A percentile compares a stretch with the other conserved stretches of the same genome.
Evolutionary conservation across 2,329 filamentous ascomycete genomes (phyloP).

Genomic region (Colletotrichum tropicicola): DNA sequence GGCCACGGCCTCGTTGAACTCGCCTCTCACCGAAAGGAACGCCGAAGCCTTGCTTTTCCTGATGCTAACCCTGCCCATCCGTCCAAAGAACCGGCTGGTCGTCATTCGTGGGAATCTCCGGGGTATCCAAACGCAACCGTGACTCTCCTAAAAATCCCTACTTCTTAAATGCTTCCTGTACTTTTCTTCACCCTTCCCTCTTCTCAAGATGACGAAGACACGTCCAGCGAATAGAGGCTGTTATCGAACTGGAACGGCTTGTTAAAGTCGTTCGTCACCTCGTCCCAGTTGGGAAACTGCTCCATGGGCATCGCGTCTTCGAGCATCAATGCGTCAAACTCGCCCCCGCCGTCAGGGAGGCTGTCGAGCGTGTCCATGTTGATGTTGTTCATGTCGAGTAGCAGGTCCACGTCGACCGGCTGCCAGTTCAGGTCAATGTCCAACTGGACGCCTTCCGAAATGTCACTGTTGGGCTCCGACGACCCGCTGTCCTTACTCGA

Average conservation of each 20-base stretch:
- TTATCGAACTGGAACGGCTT: conserved; percentile 64
- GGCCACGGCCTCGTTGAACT: not conserved
- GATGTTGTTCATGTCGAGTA: conserved; percentile 52
- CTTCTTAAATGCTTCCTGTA: not conserved
- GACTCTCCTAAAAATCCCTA: not conserved
- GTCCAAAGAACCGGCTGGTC: conserved; percentile 20
- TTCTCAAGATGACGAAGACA: conserved; percentile 31
- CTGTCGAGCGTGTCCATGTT: conserved; percentile 40
- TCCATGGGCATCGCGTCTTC: conserved; percentile 27
- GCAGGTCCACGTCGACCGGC: conserved; percentile 55
- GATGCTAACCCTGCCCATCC: conserved; percentile 13
- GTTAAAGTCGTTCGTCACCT: conserved; percentile 57
- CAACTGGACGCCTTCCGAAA: conserved; percentile 62
- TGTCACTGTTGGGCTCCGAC: conserved; percentile 70
- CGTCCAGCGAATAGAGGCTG: conserved; percentile 44
- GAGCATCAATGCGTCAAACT: conserved; percentile 34
- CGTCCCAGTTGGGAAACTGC: conserved; percentile 53
- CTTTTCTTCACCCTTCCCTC: not conserved
- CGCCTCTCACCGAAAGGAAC: conserved; percentile 11
- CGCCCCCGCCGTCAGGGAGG: conserved; percentile 21
- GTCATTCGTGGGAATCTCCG: conserved; percentile 19
- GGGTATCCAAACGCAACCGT: conserved; percentile 21
- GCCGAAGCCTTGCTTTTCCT: conserved; percentile 28
- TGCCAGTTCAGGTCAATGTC: conserved; percentile 64
- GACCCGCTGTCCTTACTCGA: conserved; percentile 68